Evolutionary conservation across 2,329 filamentous ascomycete genomes (phyloP), one percentile per base, ranked within the genome.

Genomic region (Cladosporium velox): DNA sequence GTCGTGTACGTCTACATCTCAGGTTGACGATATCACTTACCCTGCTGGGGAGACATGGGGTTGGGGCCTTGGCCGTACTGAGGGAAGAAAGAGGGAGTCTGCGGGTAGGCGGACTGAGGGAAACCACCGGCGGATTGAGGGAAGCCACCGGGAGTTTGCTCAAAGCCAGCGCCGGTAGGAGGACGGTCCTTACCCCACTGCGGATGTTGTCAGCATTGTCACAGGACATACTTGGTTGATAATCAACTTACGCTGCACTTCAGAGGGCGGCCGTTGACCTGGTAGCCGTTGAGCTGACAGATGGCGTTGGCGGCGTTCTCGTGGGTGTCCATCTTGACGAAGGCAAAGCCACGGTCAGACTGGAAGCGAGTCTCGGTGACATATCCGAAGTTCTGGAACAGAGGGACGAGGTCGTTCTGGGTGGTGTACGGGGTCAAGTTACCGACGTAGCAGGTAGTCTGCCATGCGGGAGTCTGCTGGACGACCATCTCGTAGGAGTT

Each of bases 161-260:
- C 61, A 12, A 64, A 64, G 28, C 61, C 61, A 18, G 61, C 61
- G 12, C 89, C 87, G 73, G 88, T 93, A 32, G 95, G 92, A 63
- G 93, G 93, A 82, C 97, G 96, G 81, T 99, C 95, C 83, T 99
- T 99, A 78, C 95, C 95, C 95, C 95, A 99, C 94, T 98, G 76
- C 47, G 7, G 47, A 11, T 72, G 59, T 71, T 71, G 67, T 74
- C 81, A 66, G 71, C 67, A 68, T 70, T 65, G 68, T 62, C 14
- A 65, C 49, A 18, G 21, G 21, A 41, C n/a, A 38, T 14, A 4
- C 14, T 12, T 38, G 30, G 10, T 11, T n/a, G 21, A 18, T 7
- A 59, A 15, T 66, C 51, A n/a, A 90, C 94, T 83, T 90, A 98
- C 94, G 80, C 94, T 98, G 86, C 95, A 99, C 86, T 99, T 99